Evolutionary conservation across 2,329 filamentous ascomycete genomes (phyloP), one percentile per base, ranked within the genome.

Genomic region (Calonectria pauciramosa): DNA sequence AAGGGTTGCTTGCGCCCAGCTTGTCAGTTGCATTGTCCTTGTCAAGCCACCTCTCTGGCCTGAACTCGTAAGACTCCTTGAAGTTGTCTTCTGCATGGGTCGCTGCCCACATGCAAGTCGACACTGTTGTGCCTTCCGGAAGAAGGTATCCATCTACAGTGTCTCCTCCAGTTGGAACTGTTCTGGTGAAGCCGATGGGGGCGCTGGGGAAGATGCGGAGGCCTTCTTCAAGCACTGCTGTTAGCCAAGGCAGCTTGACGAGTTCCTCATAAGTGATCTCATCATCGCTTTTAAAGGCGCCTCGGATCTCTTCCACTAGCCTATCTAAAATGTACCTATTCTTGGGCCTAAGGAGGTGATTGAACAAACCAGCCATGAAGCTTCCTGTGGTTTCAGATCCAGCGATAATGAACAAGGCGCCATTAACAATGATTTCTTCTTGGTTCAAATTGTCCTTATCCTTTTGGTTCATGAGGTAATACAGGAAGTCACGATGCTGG

Each of bases 31-130:
- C 79, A 75, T 86, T 89, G 83, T 70, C 84, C 16, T 81, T 77
- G 49, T 86, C 83, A 1, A 89, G 80, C 83, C 86, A 90, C 0
- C 89, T 84, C 77, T 90, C 88, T 0, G 89, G 89, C 23, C 82
- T 84, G 77, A 86, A 91, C 4, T 79, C 79, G 54, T 86, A 81
- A 0, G 89, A 85, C 4, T 87, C 82, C 20, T 82, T 84, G 80
- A 89, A 91, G 77, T 88, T 84, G 34, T 80, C 78, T 11, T 84
- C 80, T 38, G 84, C 85, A 72, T 86, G 86, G 71, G 87, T 86
- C 60, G 86, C 78, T 1, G 87, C 82, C 80, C 84, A 89, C 26
- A 80, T 76, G 74, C 79, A 81, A 20, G 71, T 73, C 16, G 71
- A 73, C 23, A 73, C 71, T 1, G 71, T 70, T 7, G 71, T 70